Base-by-base conservation (phyloP, 306 rosid genomes). In the Medicago arabica region DNA sequence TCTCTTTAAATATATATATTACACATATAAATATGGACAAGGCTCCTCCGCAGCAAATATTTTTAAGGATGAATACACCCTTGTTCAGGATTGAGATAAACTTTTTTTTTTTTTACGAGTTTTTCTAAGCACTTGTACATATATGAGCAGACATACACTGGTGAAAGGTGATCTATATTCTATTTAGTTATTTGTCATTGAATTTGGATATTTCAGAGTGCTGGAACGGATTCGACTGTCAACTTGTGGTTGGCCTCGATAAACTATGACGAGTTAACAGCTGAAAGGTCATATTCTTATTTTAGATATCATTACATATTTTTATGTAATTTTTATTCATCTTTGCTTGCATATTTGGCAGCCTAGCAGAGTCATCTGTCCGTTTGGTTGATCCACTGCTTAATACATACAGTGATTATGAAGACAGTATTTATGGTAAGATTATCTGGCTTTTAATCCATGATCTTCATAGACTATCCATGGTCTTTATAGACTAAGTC, bases 341-440 rank as follows among this genome's bases (percentile, higher is more conserved):
- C 59, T 15, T 25, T 76, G 65, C 46, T 75, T 75, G 36, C 7
- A 71, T 40, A 73, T 76, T 81, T 68, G 51, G 79, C 96, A 95
- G 97, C 79, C 82, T 14, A 62, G 77, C 84, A 67, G 92, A 92
- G 63, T 90, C 92, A 34, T 78, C 89, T 61, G 83, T 78, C 15
- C 71, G 61, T 44, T 75, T 65, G 88, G 85, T 74, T 67, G 89
- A 90, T 80, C 91, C 97, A 8, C 85, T 92, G 82, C 89, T 96
- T 31, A 69, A 87, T 79, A 85, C 99, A 39, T 96, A 92, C 86
- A 90, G 87, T 61, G 97, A 96, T 83, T 92, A 92, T 69, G 99
- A 96, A 85, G 99, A 96, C 83, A 92, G 93, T 79, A 90, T 96
- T 67, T 96, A 89, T 76, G 98, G 99, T 94, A 83, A 82, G 68